Conservation (phyloP, 768 basidiomycete genomes). For the Mycena filopes region DNA sequence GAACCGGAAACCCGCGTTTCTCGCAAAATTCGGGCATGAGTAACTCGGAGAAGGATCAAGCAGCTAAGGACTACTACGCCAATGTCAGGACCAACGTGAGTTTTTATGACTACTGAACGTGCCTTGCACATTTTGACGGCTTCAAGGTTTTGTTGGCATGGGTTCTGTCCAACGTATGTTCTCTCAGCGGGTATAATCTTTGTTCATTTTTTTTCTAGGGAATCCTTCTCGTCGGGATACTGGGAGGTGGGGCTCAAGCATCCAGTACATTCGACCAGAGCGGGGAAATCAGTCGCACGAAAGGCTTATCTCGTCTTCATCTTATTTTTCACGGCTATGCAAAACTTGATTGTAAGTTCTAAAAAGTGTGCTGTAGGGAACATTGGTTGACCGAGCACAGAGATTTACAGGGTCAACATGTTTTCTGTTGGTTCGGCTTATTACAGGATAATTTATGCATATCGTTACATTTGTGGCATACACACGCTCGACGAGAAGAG, state of each 20-base stretch:
- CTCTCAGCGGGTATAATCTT: background rate
- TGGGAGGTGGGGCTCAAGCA: conserved; percentile 66
- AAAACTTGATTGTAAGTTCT: conserved; percentile 65
- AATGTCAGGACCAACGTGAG: conserved; percentile 83
- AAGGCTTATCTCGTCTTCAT: conserved; percentile 86
- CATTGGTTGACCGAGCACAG: conserved; percentile 16
- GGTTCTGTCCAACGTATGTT: conserved; percentile 84
- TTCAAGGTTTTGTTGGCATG: conserved; percentile 75
- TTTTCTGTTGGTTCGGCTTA: conserved; percentile 32
- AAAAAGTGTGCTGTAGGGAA: background rate
- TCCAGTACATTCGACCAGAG: conserved; percentile 68
- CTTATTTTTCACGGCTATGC: conserved; percentile 82
- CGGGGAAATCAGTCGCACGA: conserved; percentile 61
- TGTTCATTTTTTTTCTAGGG: conserved; percentile 21
- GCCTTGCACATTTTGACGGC: background rate
- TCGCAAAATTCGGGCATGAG: conserved; percentile 47
- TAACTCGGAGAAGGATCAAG: conserved; percentile 74
- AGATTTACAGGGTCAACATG: conserved; percentile 29
- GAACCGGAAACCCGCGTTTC: conserved; percentile 55
- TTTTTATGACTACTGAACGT: background rate
- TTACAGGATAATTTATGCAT: conserved; percentile 21
- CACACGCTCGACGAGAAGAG: conserved; percentile 13
- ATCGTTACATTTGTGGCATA: conserved; percentile 16
- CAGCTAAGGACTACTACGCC: conserved; percentile 88
- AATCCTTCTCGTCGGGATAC: conserved; percentile 59